phyloP scores from a whole-genome alignment of 1,139 yeast genomes.

The Tardiomyces depauwii region DNA sequence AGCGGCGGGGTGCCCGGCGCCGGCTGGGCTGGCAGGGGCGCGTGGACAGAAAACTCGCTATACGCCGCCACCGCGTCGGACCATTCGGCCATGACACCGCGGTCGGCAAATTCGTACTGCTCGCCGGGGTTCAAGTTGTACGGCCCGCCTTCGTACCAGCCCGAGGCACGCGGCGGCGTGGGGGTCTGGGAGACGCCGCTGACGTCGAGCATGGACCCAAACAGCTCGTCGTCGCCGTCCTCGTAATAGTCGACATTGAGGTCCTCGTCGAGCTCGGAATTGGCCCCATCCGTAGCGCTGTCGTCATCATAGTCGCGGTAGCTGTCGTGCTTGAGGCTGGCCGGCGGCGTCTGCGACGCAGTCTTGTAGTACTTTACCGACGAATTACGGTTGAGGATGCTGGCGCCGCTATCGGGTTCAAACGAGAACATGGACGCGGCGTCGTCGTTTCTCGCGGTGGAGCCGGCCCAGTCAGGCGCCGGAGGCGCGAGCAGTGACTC shows the following conservation, averaged over 20 bases:
- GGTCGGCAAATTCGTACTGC: too few relatives aligned
- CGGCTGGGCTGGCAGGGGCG: too few relatives aligned
- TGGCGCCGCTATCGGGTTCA: slow-evolving; percentile 8
- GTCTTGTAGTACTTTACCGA: slow-evolving; percentile 22
- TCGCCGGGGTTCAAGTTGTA: too few relatives aligned
- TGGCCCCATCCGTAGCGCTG: slow-evolving; percentile 4
- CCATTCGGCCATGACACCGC: too few relatives aligned
- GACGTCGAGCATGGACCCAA: slow-evolving; percentile 4
- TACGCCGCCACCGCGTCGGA: too few relatives aligned
- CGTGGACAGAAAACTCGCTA: too few relatives aligned
- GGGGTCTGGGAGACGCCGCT: background rate
- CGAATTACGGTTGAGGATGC: slow-evolving; percentile 13
- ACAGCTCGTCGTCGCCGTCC: slow-evolving; percentile 8
- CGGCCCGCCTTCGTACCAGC: slow-evolving; percentile 1
- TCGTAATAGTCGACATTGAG: slow-evolving; percentile 13
- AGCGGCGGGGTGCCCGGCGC: too few relatives aligned
- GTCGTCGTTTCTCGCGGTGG: slow-evolving; percentile 7
- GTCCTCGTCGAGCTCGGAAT: slow-evolving; percentile 17
- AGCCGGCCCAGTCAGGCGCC: background rate
- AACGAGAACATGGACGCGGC: slow-evolving; percentile 20
- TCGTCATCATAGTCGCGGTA: background rate
- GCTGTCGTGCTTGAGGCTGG: slow-evolving; percentile 2
- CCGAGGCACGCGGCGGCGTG: background rate
- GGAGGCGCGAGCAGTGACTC: slow-evolving; percentile 1
- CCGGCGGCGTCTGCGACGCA: too few relatives aligned